Evolutionary conservation across 495 filamentous ascomycete genomes (phyloP), one percentile per base, ranked within the genome.

Genomic region (Hyaloscypha finlandica): DNA sequence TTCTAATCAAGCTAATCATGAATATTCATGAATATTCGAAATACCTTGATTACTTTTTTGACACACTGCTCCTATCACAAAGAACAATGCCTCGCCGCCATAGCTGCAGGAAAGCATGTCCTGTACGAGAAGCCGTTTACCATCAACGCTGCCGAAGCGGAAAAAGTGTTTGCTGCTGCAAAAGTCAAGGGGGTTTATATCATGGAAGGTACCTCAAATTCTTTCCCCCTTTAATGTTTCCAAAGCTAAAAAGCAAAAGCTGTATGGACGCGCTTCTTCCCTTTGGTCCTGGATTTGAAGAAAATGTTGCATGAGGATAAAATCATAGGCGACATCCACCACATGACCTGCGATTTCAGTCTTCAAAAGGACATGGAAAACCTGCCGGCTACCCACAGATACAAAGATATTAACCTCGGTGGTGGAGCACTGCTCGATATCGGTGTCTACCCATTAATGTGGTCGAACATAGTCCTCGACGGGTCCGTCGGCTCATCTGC

Each of bases 191-290:
- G 78, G 2, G 76, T 82, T 1, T 83, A 75, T 68, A 59, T 82
- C 37, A 76, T 79, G 64, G 79, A 82, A 56, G 53, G 53, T 56
- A 56, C 12, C 12, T 37, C 35, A 1, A 25, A 53, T 25, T 25
- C 20, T 29, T 29, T 8, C 20, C 22, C 6, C 53, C 20, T 12
- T 56, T 56, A 25, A 25, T 25, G 25, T 25, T 25, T 25, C 51
- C 19, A n/a, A 53, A 53, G 53, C 53, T 56, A 19, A 56, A 9
- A 29, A 56, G 6, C 29, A 30, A 29, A 8, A 62, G 81, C 89
- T 31, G 86, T 92, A 20, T 93, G 90, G 90, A 92, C 89, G 57
- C 80, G 90, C 5, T 91, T 87, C 75, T 90, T 91, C 78, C 90
- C 90, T 0, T 73, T 92, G 14, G 85, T 81, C 45, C 76, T 82